These are phyloP conservation scores for Plectosphaerella plurivora DNA, from an alignment of 2,329 filamentous ascomycete species.

Conservation along the genomic window DNA sequence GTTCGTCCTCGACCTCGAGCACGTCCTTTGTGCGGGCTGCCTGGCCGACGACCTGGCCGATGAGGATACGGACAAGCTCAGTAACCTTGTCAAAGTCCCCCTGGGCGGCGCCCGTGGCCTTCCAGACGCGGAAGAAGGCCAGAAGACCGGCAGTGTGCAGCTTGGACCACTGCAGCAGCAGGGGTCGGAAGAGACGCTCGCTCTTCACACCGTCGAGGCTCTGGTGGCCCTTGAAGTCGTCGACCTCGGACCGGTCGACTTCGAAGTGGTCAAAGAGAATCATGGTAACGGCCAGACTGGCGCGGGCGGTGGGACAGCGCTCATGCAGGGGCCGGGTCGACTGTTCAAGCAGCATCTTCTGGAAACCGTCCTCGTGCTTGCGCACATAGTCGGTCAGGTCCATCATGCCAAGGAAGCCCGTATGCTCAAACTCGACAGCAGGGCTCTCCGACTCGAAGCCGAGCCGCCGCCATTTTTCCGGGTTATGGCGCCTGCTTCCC, in stretches of 20 bases:
- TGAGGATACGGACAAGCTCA: conserved; percentile 82
- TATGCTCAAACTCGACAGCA: conserved; percentile 75
- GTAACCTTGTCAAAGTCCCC: conserved; percentile 92
- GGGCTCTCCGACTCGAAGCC: conserved; percentile 92
- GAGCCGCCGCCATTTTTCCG: conserved; percentile 87
- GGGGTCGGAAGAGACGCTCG: conserved; percentile 79
- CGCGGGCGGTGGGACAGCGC: conserved; percentile 81
- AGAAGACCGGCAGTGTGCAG: conserved; percentile 82
- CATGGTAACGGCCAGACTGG: conserved; percentile 80
- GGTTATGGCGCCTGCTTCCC: conserved; percentile 69
- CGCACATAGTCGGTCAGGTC: conserved; percentile 90
- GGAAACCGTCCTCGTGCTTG: conserved; percentile 87
- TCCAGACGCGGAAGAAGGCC: conserved; percentile 90
- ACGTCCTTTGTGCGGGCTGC: conserved; percentile 80
- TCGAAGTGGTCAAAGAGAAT: conserved; percentile 96
- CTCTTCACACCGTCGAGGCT: conserved; percentile 70
- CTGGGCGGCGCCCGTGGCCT: conserved; percentile 76
- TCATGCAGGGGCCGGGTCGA: conserved; percentile 65
- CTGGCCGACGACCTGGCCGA: conserved; percentile 84
- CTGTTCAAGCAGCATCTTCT: conserved; percentile 89
- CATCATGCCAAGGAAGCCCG: conserved; percentile 95
- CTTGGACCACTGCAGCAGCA: conserved; percentile 89
- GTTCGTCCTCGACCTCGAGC: conserved; percentile 81
- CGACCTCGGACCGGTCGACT: conserved; percentile 76
- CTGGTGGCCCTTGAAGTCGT: conserved; percentile 73